Evolutionary conservation across 2,329 filamentous ascomycete genomes (phyloP), one percentile per base, ranked within the genome.

Genomic region (Hawksworthiomyces lignivorus): DNA sequence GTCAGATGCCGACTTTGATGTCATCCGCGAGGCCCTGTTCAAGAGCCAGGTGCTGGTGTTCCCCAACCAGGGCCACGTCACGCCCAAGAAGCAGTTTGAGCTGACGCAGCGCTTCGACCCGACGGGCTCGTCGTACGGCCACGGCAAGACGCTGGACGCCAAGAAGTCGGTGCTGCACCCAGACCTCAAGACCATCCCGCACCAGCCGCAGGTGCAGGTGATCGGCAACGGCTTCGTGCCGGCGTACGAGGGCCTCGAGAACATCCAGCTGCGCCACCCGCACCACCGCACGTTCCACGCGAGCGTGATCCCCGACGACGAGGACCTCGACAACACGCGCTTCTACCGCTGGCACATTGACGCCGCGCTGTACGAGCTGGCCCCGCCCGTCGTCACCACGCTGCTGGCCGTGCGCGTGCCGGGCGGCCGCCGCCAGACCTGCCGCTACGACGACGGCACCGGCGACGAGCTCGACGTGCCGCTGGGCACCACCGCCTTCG

Each of bases 301-400:
- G 39, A 75, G 76, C 5, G 56, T 64, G 17, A 75, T 89, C 48
- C 72, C 82, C 0, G 62, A 61, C 12, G 59, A 62, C 7, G 67
- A 72, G n/a, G 70, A 74, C 47, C 58, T 70, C 17, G 62, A 63
- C 51, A 69, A 56, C 45, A 75, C 72, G 4, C 65, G 64, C 63
- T 80, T 87, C 63, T 88, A 85, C 62, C 69, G 84, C 45, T 88
- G 84, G 84, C 84, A 88, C 58, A 87, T 88, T 41, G 84, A 88
- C 54, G 84, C 84, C 4, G 84, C 84, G 2, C 65, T 88, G 6
- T 88, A 88, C 56, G 81, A 75, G 15, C 71, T 87, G 7, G 76
- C 84, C n/a, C 83, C 84, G 4, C 83, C 84, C 2, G 70, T 80
- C 20, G 84, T 80, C 4, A 89, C 84, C 0, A 80, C 79, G 1